phyloP scores from a whole-genome alignment of 129 eudicot species.

The Centella asiatica region DNA sequence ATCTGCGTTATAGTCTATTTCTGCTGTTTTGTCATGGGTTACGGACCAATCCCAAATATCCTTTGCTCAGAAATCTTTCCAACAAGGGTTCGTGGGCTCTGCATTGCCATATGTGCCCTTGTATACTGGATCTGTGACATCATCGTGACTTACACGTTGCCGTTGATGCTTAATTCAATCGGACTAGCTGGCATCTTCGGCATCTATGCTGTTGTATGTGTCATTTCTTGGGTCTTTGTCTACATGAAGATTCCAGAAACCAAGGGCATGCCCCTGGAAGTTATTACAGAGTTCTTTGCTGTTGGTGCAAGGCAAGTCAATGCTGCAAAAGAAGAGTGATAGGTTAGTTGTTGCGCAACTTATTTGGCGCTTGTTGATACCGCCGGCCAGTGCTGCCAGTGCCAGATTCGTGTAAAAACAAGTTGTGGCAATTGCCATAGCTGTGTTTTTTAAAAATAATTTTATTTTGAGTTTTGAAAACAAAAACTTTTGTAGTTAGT shows the following conservation, averaged over 20 bases:
- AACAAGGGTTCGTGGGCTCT: conserved; percentile 64
- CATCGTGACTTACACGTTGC: conserved; percentile 66
- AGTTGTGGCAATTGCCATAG: no score
- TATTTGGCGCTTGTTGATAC: conserved; percentile 6
- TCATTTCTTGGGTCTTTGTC: conserved; percentile 56
- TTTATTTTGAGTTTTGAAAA: no score
- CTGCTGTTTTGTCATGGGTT: conserved; percentile 67
- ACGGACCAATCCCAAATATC: conserved; percentile 72
- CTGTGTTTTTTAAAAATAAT: no score
- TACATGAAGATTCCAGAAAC: conserved; percentile 73
- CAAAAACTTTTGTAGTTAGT: no score
- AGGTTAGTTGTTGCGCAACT: neutral
- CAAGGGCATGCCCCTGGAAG: conserved; percentile 75
- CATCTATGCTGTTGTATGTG: conserved; percentile 54
- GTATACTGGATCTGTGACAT: conserved; percentile 70
- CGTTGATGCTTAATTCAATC: conserved; percentile 54
- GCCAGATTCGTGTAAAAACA: no score
- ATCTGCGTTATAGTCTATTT: conserved; percentile 53
- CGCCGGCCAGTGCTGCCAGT: neutral
- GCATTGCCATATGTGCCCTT: conserved; percentile 72
- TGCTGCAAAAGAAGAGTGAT: conserved; percentile 30
- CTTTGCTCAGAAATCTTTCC: conserved; percentile 70
- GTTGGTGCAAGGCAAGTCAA: conserved; percentile 42
- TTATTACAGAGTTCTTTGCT: conserved; percentile 65
- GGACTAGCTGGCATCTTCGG: conserved; percentile 61